Evolutionary conservation across 169 alveolate species (phyloP).

Genomic region (Hepatocystis sp.): DNA sequence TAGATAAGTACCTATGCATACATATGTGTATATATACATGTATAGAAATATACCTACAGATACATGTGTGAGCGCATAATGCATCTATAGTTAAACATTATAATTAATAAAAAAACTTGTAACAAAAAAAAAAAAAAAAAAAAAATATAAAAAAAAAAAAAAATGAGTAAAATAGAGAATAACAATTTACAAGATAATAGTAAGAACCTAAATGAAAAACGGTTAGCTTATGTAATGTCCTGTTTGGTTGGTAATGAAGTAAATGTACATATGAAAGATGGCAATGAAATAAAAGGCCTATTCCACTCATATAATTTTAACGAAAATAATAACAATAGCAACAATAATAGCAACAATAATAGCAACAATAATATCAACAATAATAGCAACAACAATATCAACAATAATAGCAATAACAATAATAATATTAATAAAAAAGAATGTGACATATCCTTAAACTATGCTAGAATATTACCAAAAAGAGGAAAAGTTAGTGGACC

Average conservation of each 20-base stretch:
- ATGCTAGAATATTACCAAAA: slow-evolving; percentile 40
- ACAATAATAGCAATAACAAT: too few species aligned
- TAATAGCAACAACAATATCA: too few species aligned
- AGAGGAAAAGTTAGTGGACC: slow-evolving; percentile 53
- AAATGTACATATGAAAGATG: slow-evolving; percentile 67
- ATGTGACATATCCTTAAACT: slow-evolving; percentile 44
- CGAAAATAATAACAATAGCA: background rate
- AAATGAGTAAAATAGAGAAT: slow-evolving; percentile 45
- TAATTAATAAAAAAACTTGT: too few species aligned
- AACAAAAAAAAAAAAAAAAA: too few species aligned
- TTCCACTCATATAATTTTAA: slow-evolving; percentile 56
- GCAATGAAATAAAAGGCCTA: slow-evolving; percentile 48
- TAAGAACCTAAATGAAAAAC: slow-evolving; percentile 30
- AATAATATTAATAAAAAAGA: slow-evolving; percentile 33
- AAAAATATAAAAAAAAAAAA: slow-evolving; percentile 7
- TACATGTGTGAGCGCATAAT: too few species aligned
- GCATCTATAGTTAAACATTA: too few species aligned
- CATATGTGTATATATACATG: too few species aligned
- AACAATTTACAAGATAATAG: slow-evolving; percentile 4
- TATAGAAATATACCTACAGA: too few species aligned
- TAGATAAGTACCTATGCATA: too few species aligned
- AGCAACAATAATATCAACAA: too few species aligned
- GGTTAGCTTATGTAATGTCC: slow-evolving; percentile 48
- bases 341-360: too few species aligned
- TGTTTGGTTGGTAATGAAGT: slow-evolving; percentile 66